These are phyloP conservation scores for Talaromyces sp. DNA, from an alignment of 2,329 filamentous ascomycete genomes.

Conservation along the genomic window DNA sequence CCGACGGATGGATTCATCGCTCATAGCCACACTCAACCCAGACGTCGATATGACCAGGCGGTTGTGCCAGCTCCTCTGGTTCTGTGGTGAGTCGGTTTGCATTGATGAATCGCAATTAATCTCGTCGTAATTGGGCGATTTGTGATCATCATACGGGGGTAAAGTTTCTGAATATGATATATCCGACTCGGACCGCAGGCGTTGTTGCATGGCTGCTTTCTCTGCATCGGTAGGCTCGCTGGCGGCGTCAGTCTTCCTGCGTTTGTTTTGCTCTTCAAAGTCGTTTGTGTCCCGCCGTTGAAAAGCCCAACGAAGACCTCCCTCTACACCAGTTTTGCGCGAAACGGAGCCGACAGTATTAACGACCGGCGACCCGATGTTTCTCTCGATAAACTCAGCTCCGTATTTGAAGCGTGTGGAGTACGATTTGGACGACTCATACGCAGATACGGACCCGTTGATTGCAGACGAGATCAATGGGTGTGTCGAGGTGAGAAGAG, in stretches of 20 bases:
- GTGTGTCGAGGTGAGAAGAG: conserved; percentile 81
- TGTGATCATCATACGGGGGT: conserved; percentile 76
- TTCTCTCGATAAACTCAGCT: conserved; percentile 85
- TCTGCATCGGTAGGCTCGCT: conserved; percentile 35
- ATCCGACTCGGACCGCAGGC: conserved; percentile 54
- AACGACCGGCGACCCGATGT: conserved; percentile 72
- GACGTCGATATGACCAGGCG: conserved; percentile 86
- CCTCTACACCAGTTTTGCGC: conserved; percentile 80
- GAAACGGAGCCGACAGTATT: conserved; percentile 82
- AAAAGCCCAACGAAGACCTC: conserved; percentile 78
- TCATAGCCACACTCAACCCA: conserved; percentile 85
- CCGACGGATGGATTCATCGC: conserved; percentile 76
- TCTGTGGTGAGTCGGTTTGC: conserved; percentile 21
- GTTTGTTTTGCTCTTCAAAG: conserved; percentile 33
- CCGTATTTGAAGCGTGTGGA: conserved; percentile 84
- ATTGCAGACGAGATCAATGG: conserved; percentile 81
- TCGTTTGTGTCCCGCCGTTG: conserved; percentile 34
- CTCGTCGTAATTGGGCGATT: conserved; percentile 70
- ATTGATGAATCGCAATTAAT: conserved; percentile 20
- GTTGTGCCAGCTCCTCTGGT: conserved; percentile 62
- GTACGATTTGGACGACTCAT: conserved; percentile 82
- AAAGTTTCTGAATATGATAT: conserved; percentile 67
- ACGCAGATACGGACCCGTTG: conserved; percentile 76
- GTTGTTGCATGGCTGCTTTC: conserved; percentile 22
- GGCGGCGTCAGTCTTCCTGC: conserved; percentile 36